Evolutionary conservation across 2,329 filamentous ascomycete species (phyloP), one percentile per base, ranked within the genome.

Genomic region (Colletotrichum gigasporum): DNA sequence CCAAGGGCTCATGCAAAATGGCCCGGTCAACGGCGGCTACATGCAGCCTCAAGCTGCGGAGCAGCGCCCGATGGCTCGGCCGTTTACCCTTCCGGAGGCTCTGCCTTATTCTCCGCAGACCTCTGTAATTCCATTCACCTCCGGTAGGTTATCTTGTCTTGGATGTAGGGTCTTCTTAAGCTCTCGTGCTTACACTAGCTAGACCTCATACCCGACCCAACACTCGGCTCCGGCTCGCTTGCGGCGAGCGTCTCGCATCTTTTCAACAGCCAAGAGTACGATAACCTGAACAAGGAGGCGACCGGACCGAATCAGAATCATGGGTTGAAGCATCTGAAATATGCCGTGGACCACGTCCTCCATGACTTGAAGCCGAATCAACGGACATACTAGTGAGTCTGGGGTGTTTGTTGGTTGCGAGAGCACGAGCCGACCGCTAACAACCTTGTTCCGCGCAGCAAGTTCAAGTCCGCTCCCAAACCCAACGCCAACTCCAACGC

Each of bases 31-130:
- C 42, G 63, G 66, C n/a, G 39, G 24, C 41, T 66, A 62, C 26
- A 61, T 62, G 34, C 65, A 67, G 55, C 56, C 56, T 20, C 61
- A 65, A 39, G 22, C 51, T 20, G 42, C 50, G 45, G 52, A 62
- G 8, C 65, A 67, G 39, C 51, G 51, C 18, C 57, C 63, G n/a
- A 61, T 54, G 61, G 56, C 61, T 12, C 45, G 82, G 57, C 83
- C 88, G 1, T 88, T 90, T 72, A 86, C 85, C 3, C 85, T 96
- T 11, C 86, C 90, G 60, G 91, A 96, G 73, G 92, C 92, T 28
- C 82, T 96, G 45, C 91, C 91, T n/a, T 94, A 90, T 77, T 92
- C 92, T 53, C 92, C 93, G 22, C 90, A 95, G 74, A 92, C 90
- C 50, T 93, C 91, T 3, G 90, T 94, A 50, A 85, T 92, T 54